Percentiles rank a stretch among this genome's conserved stretches.
Evolutionary conservation across 805 yeast species (phyloP).

Genomic region (Lipomyces chichibuensis): DNA sequence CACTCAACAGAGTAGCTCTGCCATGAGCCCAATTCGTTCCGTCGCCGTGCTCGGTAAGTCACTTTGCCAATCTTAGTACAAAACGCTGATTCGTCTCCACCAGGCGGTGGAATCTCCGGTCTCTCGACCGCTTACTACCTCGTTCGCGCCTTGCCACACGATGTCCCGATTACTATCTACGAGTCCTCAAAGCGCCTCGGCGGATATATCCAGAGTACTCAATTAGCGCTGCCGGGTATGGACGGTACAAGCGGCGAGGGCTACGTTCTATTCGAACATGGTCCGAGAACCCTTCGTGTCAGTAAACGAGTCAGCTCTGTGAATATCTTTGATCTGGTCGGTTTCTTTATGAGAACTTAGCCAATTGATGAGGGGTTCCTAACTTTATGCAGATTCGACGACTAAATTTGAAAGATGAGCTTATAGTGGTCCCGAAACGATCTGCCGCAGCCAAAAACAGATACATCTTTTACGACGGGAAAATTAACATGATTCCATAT

Average conservation of each 20-base stretch:
- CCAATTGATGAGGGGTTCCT: neutral
- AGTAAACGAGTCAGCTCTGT: slow-evolving; percentile 45
- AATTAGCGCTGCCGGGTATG: slow-evolving; percentile 15
- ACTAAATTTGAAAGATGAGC: slow-evolving; percentile 53
- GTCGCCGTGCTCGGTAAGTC: slow-evolving; percentile 18
- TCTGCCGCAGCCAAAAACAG: slow-evolving; percentile 56
- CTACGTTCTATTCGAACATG: slow-evolving; percentile 65
- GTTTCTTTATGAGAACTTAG: neutral
- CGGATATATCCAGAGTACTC: slow-evolving; percentile 70
- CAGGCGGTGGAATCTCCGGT: slow-evolving; percentile 89
- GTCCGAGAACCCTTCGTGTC: slow-evolving; percentile 90
- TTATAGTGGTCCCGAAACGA: slow-evolving; percentile 60
- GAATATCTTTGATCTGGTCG: slow-evolving; percentile 63
- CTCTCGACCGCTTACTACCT: slow-evolving; percentile 68
- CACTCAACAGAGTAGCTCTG: neutral
- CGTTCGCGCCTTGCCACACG: slow-evolving; percentile 39
- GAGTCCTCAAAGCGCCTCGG: slow-evolving; percentile 65
- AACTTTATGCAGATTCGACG: slow-evolving; percentile 42
- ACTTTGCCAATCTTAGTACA: neutral
- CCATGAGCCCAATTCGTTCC: slow-evolving; percentile 12
- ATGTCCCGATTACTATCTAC: slow-evolving; percentile 53
- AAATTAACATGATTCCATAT: slow-evolving; percentile 40
- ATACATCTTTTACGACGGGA: slow-evolving; percentile 26
- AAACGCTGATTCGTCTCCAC: neutral
- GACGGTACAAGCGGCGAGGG: neutral